Evolutionary conservation across 2,329 filamentous ascomycete species (phyloP), one percentile per base, ranked within the genome.

Genomic region (Botrytis pseudocinerea): DNA sequence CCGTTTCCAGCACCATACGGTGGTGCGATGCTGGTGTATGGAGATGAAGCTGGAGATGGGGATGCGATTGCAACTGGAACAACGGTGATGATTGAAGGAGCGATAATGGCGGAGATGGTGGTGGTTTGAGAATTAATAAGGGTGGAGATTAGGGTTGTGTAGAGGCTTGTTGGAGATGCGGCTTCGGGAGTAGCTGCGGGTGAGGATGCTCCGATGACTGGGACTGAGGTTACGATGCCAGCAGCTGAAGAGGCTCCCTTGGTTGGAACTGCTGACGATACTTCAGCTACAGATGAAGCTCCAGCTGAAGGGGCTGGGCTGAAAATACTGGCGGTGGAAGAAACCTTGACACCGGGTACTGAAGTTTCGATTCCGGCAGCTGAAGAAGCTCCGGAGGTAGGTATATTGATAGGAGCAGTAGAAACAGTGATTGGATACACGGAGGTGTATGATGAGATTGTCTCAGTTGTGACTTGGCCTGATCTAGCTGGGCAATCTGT

Each of bases 401-500:
- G 38, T 42, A 63, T 1, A 18, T 28, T 42, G 22, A 38, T 4
- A 61, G 32, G 8, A 18, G 54, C 40, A 32, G 40, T 79, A 22
- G 65, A 57, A 10, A 57, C 25, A n/a, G 69, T 66, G 5, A 76
- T 65, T 14, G 77, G 73, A 62, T 74, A 78, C 1, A 78, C 80
- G 18, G 85, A 86, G 18, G 85, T 86, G 76, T 83, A 85, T 59
- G 84, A 65, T 40, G 83, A 77, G 48, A 86, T 81, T 1, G 80
- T 80, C 75, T 83, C 80, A 4, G 84, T 85, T 22, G 81, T 82
- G 40, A 84, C 80, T 40, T 81, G 77, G 46, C 79, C 79, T 35
- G 78, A 78, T 1, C 74, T 79, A 10, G 81, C 84, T 38, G 87
- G 87, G 83, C 88, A 90, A 82, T 88, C 81, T 51, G 84, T 83